Percentiles rank a stretch among this genome's conserved stretches.
Conservation (phyloP, 176 grass and related monocot genomes). For the Musa acuminata region DNA sequence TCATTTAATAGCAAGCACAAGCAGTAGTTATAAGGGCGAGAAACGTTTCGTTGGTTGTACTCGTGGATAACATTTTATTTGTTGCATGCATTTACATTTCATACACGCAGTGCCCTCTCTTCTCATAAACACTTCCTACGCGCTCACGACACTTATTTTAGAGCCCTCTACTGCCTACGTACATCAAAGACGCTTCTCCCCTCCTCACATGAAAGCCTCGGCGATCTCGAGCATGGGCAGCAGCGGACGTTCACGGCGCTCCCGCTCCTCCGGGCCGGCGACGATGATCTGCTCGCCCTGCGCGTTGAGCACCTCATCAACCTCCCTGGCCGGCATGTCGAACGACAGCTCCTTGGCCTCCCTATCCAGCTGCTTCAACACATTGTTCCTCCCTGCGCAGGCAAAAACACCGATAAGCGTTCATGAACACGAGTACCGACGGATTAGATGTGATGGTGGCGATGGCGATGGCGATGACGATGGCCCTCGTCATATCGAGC, state of each 20-base stretch:
- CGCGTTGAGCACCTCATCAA: constrained; percentile 50
- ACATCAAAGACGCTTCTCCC: too few relatives aligned
- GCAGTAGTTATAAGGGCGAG: too few relatives aligned
- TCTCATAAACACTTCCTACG: too few relatives aligned
- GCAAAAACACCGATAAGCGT: neutral
- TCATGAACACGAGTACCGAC: too few relatives aligned
- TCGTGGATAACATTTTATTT: too few relatives aligned
- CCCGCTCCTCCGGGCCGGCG: constrained; percentile 25
- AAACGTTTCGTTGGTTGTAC: too few relatives aligned
- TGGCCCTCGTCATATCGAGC: neutral
- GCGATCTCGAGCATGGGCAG: neutral
- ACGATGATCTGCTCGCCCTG: constrained; percentile 39
- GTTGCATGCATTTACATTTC: too few relatives aligned
- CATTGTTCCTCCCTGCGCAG: constrained; percentile 37
- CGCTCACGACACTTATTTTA: too few relatives aligned
- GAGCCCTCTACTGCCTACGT: too few relatives aligned
- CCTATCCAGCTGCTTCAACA: constrained; percentile 38
- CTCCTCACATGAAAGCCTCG: neutral
- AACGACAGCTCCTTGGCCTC: constrained; percentile 66
- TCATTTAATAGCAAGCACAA: too few relatives aligned
- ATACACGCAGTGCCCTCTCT: too few relatives aligned
- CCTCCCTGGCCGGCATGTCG: constrained; percentile 30
- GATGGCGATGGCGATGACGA: neutral
- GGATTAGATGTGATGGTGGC: neutral
- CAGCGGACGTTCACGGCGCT: neutral